These are phyloP conservation scores for Stentor coeruleus DNA, from an alignment of 73 alveolate species.

Conservation along the genomic window DNA sequence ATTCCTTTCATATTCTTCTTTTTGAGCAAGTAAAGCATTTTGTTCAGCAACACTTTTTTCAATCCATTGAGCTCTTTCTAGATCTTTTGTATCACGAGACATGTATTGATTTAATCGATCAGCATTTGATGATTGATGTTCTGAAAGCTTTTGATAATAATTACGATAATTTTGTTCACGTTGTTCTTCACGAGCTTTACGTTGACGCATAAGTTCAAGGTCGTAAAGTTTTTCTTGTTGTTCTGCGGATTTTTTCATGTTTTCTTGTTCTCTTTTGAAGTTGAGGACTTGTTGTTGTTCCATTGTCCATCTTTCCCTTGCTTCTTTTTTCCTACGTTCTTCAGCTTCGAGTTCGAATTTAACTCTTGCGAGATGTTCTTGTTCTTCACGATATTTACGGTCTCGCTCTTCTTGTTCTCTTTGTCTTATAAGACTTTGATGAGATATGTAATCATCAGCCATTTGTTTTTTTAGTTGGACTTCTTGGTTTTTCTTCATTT, in stretches of 20 bases:
- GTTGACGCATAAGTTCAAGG: not conserved
- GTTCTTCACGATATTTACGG: not conserved
- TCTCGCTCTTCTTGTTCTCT: not conserved
- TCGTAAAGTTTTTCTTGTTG: not conserved
- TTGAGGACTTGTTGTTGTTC: not conserved
- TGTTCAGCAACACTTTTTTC: conserved; percentile 57
- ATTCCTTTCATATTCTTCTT: conserved; percentile 59
- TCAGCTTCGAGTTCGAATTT: not conserved
- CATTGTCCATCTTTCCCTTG: not conserved
- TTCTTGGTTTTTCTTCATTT: not conserved
- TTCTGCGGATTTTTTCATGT: not conserved
- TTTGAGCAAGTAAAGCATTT: conserved; percentile 67
- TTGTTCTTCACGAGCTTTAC: conserved; percentile 24
- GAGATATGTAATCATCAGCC: not conserved
- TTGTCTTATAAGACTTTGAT: not conserved
- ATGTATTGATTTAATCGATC: conserved; percentile 84
- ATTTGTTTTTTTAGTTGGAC: not conserved
- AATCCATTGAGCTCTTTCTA: conserved; percentile 65
- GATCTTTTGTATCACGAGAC: conserved; percentile 71
- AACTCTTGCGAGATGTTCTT: not conserved
- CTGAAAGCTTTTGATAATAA: conserved; percentile 65
- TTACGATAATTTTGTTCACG: conserved; percentile 60
- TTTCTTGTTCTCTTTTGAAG: not conserved
- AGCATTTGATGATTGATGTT: conserved; percentile 60
- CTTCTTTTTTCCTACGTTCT: not conserved